phyloP scores from a whole-genome alignment of 2,329 filamentous ascomycete genomes.

The Beauveria sp. region DNA sequence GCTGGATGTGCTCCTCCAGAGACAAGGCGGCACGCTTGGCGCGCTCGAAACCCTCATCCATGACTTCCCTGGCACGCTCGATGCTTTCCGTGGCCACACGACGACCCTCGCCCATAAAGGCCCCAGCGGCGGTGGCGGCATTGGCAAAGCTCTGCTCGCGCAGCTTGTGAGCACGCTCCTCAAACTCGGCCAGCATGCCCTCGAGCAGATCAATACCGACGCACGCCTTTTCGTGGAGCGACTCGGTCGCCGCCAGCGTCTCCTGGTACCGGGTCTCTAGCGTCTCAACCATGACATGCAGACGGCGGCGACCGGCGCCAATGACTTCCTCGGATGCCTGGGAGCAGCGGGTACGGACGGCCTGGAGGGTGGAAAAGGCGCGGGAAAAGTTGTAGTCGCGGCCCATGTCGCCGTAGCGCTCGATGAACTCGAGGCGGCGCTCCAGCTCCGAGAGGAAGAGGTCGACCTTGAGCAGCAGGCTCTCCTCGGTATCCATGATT shows the following conservation, averaged over 20 bases:
- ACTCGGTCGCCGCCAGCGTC: constrained; percentile 74
- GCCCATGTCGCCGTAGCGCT: constrained; percentile 76
- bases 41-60: constrained; percentile 74
- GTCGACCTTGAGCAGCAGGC: constrained; percentile 60
- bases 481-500: constrained; percentile 56
- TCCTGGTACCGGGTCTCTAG: constrained; percentile 83
- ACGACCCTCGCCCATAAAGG: constrained; percentile 69
- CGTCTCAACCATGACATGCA: constrained; percentile 87
- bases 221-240: constrained; percentile 83
- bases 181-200: constrained; percentile 75
- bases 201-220: constrained; percentile 84
- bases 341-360: constrained; percentile 81
- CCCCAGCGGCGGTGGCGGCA: constrained; percentile 58
- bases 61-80: constrained; percentile 63
- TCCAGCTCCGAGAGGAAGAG: constrained; percentile 80
- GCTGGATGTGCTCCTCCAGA: constrained; percentile 76
- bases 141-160: constrained; percentile 66
- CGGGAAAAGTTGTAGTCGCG: constrained; percentile 78
- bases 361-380: constrained; percentile 77
- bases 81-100: constrained; percentile 75
- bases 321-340: constrained; percentile 86
- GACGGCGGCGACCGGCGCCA: constrained; percentile 73
- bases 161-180: constrained; percentile 71
- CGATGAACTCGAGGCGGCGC: constrained; percentile 77
- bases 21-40: constrained; percentile 76